Percentiles rank a stretch among this genome's conserved stretches.
Evolutionary conservation across 2,329 filamentous ascomycete species (phyloP).

Genomic region (Botrytis cinerea): DNA sequence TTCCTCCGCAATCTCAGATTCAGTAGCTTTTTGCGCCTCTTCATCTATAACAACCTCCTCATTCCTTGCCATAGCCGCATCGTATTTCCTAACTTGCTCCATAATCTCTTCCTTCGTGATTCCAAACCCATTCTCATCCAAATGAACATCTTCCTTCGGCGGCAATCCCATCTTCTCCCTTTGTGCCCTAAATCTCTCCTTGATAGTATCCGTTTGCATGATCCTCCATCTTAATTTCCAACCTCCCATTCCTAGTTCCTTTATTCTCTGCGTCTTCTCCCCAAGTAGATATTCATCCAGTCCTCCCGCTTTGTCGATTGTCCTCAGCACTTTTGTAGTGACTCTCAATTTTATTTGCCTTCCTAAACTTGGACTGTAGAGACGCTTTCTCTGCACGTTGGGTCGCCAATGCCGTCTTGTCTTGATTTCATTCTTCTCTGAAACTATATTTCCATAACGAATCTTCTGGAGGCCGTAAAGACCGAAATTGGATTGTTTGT

Average conservation of each 20-base stretch:
- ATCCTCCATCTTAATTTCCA: constrained; percentile 90
- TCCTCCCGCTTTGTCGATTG: constrained; percentile 82
- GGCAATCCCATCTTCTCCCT: constrained; percentile 66
- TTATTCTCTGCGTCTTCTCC: constrained; percentile 73
- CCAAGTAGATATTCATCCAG: constrained; percentile 90
- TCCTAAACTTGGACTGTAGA: constrained; percentile 65
- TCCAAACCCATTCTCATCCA: constrained; percentile 45
- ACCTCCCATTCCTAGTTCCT: constrained; percentile 83
- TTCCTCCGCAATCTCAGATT: constrained; percentile 45
- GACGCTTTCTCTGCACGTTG: constrained; percentile 63
- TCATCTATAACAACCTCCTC: constrained; percentile 45
- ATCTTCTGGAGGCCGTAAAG: constrained; percentile 72
- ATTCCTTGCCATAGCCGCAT: constrained; percentile 48
- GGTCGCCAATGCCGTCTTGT: constrained; percentile 73
- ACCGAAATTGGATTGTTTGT: constrained; percentile 78
- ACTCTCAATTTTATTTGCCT: constrained; percentile 67
- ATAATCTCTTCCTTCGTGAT: constrained; percentile 38
- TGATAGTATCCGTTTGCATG: constrained; percentile 74
- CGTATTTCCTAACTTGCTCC: constrained; percentile 44
- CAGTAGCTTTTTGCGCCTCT: constrained; percentile 40
- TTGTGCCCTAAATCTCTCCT: constrained; percentile 65
- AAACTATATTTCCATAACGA: constrained; percentile 78
- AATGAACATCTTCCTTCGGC: constrained; percentile 46
- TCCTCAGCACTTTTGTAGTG: constrained; percentile 68
- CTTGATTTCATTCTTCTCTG: constrained; percentile 67